Conservation (phyloP, 192 early-diverging fungal species). For the Kickxella alabastrina region DNA sequence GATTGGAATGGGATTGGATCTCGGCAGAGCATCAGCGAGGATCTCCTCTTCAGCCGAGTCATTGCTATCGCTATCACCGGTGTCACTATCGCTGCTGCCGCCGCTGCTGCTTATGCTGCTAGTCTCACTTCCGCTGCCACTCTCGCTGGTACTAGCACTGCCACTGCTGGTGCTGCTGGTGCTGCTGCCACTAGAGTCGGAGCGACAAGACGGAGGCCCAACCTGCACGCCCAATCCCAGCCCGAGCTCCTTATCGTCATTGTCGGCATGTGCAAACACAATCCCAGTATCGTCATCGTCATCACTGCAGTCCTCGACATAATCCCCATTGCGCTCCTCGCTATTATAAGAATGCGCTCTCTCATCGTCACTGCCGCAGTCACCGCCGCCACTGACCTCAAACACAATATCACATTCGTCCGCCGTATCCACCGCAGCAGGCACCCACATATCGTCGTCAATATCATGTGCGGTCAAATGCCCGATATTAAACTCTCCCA, state of each 20-base stretch:
- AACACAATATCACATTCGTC: slow-evolving; percentile 18
- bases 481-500: slow-evolving; percentile 23
- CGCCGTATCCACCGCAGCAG: no score
- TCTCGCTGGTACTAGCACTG: neutral
- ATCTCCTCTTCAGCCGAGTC: neutral
- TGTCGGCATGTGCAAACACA: slow-evolving; percentile 6
- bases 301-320: neutral
- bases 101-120: no score
- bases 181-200: neutral
- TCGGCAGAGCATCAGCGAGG: no score
- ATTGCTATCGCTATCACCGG: neutral
- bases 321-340: neutral
- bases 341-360: neutral
- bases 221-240: no score
- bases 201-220: no score
- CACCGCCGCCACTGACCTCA: slow-evolving; percentile 12
- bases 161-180: neutral
- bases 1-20: slow-evolving; percentile 2
- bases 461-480: no score
- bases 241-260: neutral
- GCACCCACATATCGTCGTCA: no score
- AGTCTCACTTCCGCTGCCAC: neutral
- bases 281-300: neutral
- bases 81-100: neutral
- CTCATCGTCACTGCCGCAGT: neutral